Base-by-base conservation (phyloP, 2,329 filamentous ascomycete genomes). In the Pseudogymnoascus sp. region DNA sequence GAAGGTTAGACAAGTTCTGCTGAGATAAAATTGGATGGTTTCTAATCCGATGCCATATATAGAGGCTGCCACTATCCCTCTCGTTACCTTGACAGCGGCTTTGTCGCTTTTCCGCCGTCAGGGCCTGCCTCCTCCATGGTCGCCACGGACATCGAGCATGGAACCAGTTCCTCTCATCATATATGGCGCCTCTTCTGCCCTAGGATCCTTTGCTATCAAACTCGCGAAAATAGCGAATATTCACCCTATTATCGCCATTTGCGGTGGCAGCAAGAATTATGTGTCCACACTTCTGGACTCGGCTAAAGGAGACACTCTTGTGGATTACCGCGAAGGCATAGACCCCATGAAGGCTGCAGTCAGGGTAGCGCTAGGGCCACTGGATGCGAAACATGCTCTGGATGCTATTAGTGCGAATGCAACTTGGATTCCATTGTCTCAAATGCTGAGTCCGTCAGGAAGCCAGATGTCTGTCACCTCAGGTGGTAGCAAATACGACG, bases 241-340 rank as follows among this genome's bases (percentile, higher is more conserved):
- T 24, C 82, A 86, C 67, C 84, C 85, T 0, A 77, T 87, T 35
- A 84, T 87, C 64, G 79, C 78, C 3, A 75, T 88, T 14, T 83
- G 83, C 0, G 84, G 85, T 3, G 72, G 76, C 40, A 79, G 77
- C 14, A 71, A 74, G 6, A 65, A 73, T 1, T 82, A 78, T 64
- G 81, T 84, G 2, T 75, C 82, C 69, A 73, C 66, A 0, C 72
- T 84, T 19, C 77, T 85, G 61, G 77, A 79, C 65, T 70, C 70
- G 35, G 72, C 71, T 26, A 82, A 81, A 67, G 82, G 82, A 28
- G 84, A 86, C 67, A 74, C 76, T 0, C 75, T 86, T 22, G 70
- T 86, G 60, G 83, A 86, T 71, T 85, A 86, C 70, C 79, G 83
- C 31, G 70, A 81, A 31, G 80, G 84, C 8, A 72, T 81, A 4